Evolutionary conservation across 1,139 yeast genomes (phyloP), one percentile per base, ranked within the genome.

Genomic region (Arxiozyma slooffiae): DNA sequence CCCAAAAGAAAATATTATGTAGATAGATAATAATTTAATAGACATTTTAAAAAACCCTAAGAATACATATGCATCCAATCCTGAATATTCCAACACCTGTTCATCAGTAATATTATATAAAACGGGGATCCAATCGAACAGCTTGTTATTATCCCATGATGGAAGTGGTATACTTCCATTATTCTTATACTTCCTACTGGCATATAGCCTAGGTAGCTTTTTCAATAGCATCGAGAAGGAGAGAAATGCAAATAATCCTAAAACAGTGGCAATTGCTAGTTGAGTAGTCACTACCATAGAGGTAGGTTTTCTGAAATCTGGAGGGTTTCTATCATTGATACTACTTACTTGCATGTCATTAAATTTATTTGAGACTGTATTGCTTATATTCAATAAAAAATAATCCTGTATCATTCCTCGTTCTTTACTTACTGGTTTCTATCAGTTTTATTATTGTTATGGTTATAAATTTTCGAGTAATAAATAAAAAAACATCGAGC

Each of bases 41-140:
- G 85, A 74, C 86, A 84, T 82, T 57, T 81, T 81, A 71, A 83
- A 85, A 64, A 85, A 83, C 0, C 85, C 82, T 38, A 85, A 65
- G 60, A 83, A 83, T 44, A 90, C 97, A 68, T 79, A 89, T 0
- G 97, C 97, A 69, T 92, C 98, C 43, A 92, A 71, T 0, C 98
- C 98, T 1, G 97, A 96, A 62, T 83, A 84, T 54, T 87, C 90
- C 50, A 92, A 72, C 1, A 92, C 79, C 57, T 89, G 88, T 38
- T 79, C 77, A 60, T 92, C 97, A 24, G 76, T 74, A 18, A 89
- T 80, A 18, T 68, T 68, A 64, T 78, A 79, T 18, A 90, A 70
- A 0, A 80, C 78, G 1, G 81, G 77, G 7, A 90, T 72, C 96
- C 97, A 90, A 1, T 92, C 88, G 60, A 89, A 82, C 22, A 85